Conservation (phyloP, 164 flowering plant species). For the Vitis cinerea region DNA sequence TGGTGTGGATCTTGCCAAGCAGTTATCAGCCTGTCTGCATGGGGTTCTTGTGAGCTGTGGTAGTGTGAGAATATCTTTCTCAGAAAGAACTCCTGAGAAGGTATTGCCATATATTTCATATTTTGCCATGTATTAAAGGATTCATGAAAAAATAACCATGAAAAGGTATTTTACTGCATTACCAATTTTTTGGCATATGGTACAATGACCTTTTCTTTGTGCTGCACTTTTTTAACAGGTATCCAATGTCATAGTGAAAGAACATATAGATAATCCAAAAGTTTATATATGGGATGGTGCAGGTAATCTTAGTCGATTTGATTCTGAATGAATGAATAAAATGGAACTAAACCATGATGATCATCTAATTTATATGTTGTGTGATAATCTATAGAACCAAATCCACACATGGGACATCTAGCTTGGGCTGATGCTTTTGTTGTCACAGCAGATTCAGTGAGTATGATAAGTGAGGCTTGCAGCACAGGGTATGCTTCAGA, state of each 20-base stretch:
- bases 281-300: constrained; percentile 84
- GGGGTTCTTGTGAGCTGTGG: constrained; percentile 86
- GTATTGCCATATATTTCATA: constrained; percentile 26
- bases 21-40: constrained; percentile 47
- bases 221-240: constrained; percentile 42
- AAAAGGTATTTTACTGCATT: too few relatives aligned
- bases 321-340: not conserved
- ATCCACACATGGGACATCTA: constrained; percentile 91
- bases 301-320: constrained; percentile 47
- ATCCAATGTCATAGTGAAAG: constrained; percentile 52
- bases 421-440: constrained; percentile 99
- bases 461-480: constrained; percentile 97
- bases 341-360: not conserved
- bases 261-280: constrained; percentile 71
- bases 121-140: not conserved
- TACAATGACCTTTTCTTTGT: not conserved
- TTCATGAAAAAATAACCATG: too few relatives aligned
- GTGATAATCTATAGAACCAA: constrained; percentile 57
- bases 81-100: constrained; percentile 81
- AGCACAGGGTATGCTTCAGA: constrained; percentile 79
- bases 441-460: constrained; percentile 93
- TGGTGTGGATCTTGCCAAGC: constrained; percentile 82
- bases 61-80: constrained; percentile 79
- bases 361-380: not conserved
- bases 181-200: too few relatives aligned